Evolutionary conservation across 2,329 filamentous ascomycete species (phyloP).

Genomic region (Alternaria tenuissima): DNA sequence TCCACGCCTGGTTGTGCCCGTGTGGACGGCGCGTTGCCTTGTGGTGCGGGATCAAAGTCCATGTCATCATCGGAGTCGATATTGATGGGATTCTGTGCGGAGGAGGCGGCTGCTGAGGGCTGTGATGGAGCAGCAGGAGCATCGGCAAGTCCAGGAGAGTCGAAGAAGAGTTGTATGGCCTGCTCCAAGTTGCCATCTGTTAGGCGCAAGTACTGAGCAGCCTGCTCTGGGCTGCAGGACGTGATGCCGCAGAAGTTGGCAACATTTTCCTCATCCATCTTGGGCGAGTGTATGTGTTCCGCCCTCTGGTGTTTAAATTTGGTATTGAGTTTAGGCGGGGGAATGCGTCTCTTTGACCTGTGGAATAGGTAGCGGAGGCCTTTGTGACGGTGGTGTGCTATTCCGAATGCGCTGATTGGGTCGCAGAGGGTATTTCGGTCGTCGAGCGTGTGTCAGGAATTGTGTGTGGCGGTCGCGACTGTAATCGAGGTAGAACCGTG

Average conservation of each 20-base stretch:
- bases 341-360: neutral
- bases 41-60: conserved; percentile 54
- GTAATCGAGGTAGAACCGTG: conserved; percentile 23
- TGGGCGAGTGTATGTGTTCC: conserved; percentile 9
- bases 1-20: conserved; percentile 62
- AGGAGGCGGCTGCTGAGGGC: conserved; percentile 46
- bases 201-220: conserved; percentile 82
- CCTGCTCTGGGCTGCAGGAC: conserved; percentile 74
- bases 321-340: neutral
- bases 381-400: conserved; percentile 4
- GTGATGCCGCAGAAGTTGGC: conserved; percentile 84
- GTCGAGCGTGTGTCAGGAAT: conserved; percentile 2
- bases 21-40: conserved; percentile 34
- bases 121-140: conserved; percentile 49
- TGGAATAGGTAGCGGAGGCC: neutral
- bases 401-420: neutral
- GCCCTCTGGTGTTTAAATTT: neutral
- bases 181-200: conserved; percentile 85
- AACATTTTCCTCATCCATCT: conserved; percentile 65
- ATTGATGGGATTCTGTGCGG: conserved; percentile 68
- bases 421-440: neutral
- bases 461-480: conserved; percentile 25
- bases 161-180: conserved; percentile 89
- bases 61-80: conserved; percentile 80
- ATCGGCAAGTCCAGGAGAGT: conserved; percentile 77